Evolutionary conservation across 345 rosid species (phyloP).

Genomic region (Excoecaria agallocha): DNA sequence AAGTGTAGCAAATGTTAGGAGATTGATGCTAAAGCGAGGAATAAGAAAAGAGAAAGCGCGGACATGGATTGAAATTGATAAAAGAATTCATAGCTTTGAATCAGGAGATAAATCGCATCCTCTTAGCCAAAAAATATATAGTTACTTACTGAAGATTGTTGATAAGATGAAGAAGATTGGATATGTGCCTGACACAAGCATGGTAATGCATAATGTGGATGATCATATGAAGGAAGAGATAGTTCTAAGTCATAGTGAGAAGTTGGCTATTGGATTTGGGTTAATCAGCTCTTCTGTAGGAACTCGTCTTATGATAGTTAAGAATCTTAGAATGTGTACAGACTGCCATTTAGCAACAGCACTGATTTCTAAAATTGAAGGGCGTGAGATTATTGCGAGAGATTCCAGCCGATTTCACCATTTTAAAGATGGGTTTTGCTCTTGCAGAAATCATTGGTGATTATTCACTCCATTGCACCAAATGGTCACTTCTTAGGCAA

Average conservation of each 20-base stretch:
- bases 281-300: conserved; percentile 19
- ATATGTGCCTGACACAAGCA: conserved; percentile 30
- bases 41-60: conserved; percentile 25
- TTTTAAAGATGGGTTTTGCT: conserved; percentile 7
- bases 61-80: conserved; percentile 24
- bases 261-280: conserved; percentile 29
- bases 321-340: too few relatives aligned
- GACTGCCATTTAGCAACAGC: conserved; percentile 24
- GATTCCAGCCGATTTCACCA: conserved; percentile 22
- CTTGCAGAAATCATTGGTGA: conserved; percentile 9
- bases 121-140: conserved; percentile 13
- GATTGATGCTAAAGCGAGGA: conserved; percentile 29
- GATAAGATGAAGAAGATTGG: conserved; percentile 24
- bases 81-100: conserved; percentile 22
- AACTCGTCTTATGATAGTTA: conserved; percentile 15
- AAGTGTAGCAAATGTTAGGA: conserved; percentile 26
- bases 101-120: conserved; percentile 34
- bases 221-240: conserved; percentile 24
- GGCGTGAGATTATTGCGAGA: conserved; percentile 25
- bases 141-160: conserved; percentile 10
- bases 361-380: conserved; percentile 25
- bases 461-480: too few relatives aligned
- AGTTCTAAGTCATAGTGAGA: conserved; percentile 30
- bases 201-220: conserved; percentile 28
- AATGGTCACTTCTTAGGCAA: too few relatives aligned